phyloP scores from a whole-genome alignment of 805 yeast species.

The Metschnikowia kofuensis region DNA sequence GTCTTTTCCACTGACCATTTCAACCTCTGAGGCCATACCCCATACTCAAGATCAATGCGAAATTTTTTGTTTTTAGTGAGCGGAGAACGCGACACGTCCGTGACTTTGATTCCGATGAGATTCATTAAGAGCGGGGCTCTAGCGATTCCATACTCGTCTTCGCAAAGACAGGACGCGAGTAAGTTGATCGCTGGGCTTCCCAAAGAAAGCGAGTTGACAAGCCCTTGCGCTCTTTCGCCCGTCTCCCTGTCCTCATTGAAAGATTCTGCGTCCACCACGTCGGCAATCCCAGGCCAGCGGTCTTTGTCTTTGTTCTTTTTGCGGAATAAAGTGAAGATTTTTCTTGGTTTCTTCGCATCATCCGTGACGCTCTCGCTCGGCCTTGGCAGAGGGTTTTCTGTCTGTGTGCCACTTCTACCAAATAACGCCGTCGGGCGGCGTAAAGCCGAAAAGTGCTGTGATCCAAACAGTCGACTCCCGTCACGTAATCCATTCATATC shows the following conservation, averaged over 20 bases:
- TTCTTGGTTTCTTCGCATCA: slow-evolving; percentile 18
- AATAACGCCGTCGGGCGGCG: slow-evolving; percentile 12
- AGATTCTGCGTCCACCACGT: slow-evolving; percentile 13
- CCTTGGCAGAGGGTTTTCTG: slow-evolving; percentile 6
- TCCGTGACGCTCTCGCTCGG: slow-evolving; percentile 16
- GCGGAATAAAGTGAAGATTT: slow-evolving; percentile 25
- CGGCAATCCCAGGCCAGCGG: slow-evolving; percentile 17
- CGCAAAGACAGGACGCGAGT: slow-evolving; percentile 68
- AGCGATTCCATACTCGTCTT: slow-evolving; percentile 71
- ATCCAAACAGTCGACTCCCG: slow-evolving; percentile 8
- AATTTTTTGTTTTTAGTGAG: slow-evolving; percentile 45
- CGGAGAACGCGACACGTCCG: slow-evolving; percentile 44
- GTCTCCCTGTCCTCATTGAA: slow-evolving; percentile 28
- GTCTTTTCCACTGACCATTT: slow-evolving; percentile 78
- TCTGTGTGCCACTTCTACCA: slow-evolving; percentile 8
- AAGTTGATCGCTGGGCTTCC: slow-evolving; percentile 75
- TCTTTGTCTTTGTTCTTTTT: slow-evolving; percentile 25
- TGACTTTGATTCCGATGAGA: slow-evolving; percentile 63
- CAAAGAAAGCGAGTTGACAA: slow-evolving; percentile 46
- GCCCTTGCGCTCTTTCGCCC: slow-evolving; percentile 35
- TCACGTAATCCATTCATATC: slow-evolving; percentile 1
- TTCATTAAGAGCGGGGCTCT: slow-evolving; percentile 82
- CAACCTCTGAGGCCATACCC: slow-evolving; percentile 74
- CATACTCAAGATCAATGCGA: slow-evolving; percentile 81
- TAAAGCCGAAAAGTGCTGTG: slow-evolving; percentile 11